Conservation (phyloP, 805 yeast genomes). For the Candida sphagnicola region DNA sequence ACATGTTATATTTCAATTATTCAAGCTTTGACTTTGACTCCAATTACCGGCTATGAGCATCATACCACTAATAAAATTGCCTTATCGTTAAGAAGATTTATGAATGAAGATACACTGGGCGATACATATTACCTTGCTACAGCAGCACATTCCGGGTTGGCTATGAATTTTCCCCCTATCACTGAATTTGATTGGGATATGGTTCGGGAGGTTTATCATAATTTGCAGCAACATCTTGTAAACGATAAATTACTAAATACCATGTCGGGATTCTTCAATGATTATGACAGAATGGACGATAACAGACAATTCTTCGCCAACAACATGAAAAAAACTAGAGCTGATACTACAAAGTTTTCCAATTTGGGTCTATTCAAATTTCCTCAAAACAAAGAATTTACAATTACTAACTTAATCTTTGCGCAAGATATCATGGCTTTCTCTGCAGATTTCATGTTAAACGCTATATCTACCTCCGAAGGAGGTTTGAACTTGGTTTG, state of each 20-base stretch:
- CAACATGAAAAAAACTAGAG: conserved; percentile 20
- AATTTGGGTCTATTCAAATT: conserved; percentile 30
- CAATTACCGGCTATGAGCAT: conserved; percentile 21
- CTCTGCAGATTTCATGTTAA: conserved; percentile 32
- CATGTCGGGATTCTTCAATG: conserved; percentile 15
- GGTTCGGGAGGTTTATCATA: conserved; percentile 17
- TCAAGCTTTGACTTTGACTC: conserved; percentile 23
- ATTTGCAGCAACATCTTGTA: conserved; percentile 13
- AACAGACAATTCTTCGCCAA: conserved; percentile 20
- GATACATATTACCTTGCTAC: conserved; percentile 22
- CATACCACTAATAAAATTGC: conserved; percentile 27
- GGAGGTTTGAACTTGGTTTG: conserved; percentile 35
- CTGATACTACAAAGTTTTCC: conserved; percentile 31
- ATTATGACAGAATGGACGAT: conserved; percentile 10
- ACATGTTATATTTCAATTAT: conserved; percentile 27
- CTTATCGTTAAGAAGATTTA: conserved; percentile 29
- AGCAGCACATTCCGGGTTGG: conserved; percentile 29
- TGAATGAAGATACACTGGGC: conserved; percentile 3
- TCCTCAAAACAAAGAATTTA: conserved; percentile 22
- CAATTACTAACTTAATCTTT: conserved; percentile 27
- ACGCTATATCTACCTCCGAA: conserved; percentile 22
- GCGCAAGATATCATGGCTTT: conserved; percentile 33
- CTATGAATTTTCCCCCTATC: conserved; percentile 27
- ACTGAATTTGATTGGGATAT: conserved; percentile 29
- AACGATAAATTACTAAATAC: conserved; percentile 23